A percentile compares a stretch with the other conserved stretches of the same genome.
phyloP scores from a whole-genome alignment of 2,329 filamentous ascomycete genomes.

The Colletotrichum simmondsii region DNA sequence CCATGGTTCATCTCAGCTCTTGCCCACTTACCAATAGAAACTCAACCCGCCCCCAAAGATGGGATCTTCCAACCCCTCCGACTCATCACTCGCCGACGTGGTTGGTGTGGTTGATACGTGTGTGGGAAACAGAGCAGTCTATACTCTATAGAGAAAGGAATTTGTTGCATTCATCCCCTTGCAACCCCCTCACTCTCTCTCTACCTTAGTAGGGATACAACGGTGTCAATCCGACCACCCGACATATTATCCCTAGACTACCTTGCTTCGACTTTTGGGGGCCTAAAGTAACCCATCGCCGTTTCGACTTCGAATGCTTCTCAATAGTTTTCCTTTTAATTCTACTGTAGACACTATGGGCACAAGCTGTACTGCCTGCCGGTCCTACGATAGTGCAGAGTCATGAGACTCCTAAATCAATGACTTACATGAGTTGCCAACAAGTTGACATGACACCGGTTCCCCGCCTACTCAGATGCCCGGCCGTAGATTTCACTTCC shows the following conservation, averaged over 20 bases:
- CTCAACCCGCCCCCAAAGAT: not conserved
- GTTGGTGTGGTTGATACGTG: constrained; percentile 9
- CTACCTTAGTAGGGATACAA: not conserved
- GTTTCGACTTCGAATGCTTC: not conserved
- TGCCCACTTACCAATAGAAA: constrained; percentile 17
- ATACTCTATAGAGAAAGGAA: too few species aligned
- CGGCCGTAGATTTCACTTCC: not conserved
- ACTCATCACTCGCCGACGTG: constrained; percentile 2
- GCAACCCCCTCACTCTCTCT: not conserved
- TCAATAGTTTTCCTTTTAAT: not conserved
- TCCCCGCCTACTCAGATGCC: constrained; percentile 1
- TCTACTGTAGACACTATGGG: not conserved
- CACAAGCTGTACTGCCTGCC: not conserved
- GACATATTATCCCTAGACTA: not conserved
- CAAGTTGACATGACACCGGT: not conserved
- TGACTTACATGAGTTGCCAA: constrained; percentile 10
- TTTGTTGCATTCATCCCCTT: not conserved
- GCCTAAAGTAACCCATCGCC: not conserved
- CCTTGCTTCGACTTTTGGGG: not conserved
- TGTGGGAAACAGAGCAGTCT: not conserved
- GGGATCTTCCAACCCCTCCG: not conserved
- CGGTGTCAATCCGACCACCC: constrained; percentile 3
- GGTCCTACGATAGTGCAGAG: not conserved
- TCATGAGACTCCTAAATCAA: not conserved
- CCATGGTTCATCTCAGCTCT: constrained; percentile 29